phyloP scores from a whole-genome alignment of 2,329 filamentous ascomycete genomes.

The Alternaria ethzedia region DNA sequence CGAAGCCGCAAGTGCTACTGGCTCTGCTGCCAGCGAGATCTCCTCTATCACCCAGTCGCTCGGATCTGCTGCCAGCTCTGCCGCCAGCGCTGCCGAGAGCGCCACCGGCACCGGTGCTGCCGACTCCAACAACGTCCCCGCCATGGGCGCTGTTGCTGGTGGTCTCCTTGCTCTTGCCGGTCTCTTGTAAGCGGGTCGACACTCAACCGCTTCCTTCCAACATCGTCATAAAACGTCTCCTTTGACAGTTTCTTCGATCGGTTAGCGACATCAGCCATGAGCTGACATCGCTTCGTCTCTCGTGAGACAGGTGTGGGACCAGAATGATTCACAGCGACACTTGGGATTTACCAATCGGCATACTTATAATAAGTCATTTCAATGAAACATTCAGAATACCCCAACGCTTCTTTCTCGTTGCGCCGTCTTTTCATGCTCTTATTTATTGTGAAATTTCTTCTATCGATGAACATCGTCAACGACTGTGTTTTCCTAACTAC shows the following conservation, averaged over 20 bases:
- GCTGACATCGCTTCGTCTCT: constrained; percentile 19
- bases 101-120: constrained; percentile 23
- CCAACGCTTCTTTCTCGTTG: background rate
- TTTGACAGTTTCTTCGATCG: constrained; percentile 8
- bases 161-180: constrained; percentile 40
- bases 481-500: no score
- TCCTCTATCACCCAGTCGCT: background rate
- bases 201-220: background rate
- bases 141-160: constrained; percentile 41
- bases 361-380: constrained; percentile 10
- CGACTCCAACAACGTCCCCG: constrained; percentile 33
- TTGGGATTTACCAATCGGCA: constrained; percentile 1
- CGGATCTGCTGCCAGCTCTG: constrained; percentile 6
- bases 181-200: constrained; percentile 36
- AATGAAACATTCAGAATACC: constrained; percentile 6
- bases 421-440: no score
- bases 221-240: constrained; percentile 6
- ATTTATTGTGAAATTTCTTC: no score
- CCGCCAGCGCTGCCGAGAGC: constrained; percentile 17
- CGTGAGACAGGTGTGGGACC: constrained; percentile 12
- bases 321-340: background rate
- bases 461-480: no score
- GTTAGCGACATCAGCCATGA: constrained; percentile 7
- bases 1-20: background rate
- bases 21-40: background rate